Conservation (phyloP, 2,329 filamentous ascomycete genomes). For the Colletotrichum tanaceti region DNA sequence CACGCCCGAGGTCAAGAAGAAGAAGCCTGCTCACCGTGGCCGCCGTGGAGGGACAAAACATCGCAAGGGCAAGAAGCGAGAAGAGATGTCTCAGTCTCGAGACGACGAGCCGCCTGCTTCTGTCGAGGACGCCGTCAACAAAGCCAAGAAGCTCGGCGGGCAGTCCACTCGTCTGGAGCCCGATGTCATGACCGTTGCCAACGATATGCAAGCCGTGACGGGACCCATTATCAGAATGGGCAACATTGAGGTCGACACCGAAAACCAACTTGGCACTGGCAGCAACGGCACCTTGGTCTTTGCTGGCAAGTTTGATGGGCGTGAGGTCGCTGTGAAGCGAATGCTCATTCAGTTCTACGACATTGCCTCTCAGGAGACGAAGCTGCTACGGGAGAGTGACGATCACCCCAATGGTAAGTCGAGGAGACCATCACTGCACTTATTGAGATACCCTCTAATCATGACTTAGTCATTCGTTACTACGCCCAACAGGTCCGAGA, state of each 20-base stretch:
- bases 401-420: slow-evolving; percentile 85
- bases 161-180: slow-evolving; percentile 67
- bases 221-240: slow-evolving; percentile 71
- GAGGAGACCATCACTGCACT: slow-evolving; percentile 44
- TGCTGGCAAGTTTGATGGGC: slow-evolving; percentile 91
- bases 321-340: slow-evolving; percentile 93
- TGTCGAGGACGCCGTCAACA: slow-evolving; percentile 71
- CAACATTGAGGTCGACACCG: slow-evolving; percentile 72
- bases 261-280: slow-evolving; percentile 77
- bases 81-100: slow-evolving; percentile 62
- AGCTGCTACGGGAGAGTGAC: slow-evolving; percentile 89
- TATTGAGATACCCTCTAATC: background rate
- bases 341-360: slow-evolving; percentile 98
- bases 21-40: slow-evolving; percentile 77
- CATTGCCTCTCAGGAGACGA: slow-evolving; percentile 93
- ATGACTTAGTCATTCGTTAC: slow-evolving; percentile 83
- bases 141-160: slow-evolving; percentile 67
- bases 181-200: slow-evolving; percentile 68
- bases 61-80: slow-evolving; percentile 66
- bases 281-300: slow-evolving; percentile 98
- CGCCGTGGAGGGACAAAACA: slow-evolving; percentile 78
- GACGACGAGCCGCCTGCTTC: slow-evolving; percentile 60
- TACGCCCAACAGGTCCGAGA: slow-evolving; percentile 90
- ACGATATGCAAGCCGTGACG: slow-evolving; percentile 70
- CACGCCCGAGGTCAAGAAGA: slow-evolving; percentile 69